phyloP scores from a whole-genome alignment of 768 basidiomycete genomes.

The Pulveroboletus ravenelii region DNA sequence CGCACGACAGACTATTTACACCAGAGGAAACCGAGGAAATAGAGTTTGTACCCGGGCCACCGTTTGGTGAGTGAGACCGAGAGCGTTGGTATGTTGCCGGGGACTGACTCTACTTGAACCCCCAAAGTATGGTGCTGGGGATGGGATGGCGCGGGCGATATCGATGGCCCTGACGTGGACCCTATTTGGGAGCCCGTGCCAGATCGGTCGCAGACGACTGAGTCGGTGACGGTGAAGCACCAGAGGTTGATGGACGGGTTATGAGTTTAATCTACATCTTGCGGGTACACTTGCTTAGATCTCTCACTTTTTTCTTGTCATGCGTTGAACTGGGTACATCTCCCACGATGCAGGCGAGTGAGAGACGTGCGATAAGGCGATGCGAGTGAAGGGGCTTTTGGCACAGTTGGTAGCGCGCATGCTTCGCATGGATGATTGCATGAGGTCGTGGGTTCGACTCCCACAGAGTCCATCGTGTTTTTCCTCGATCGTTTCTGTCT shows the following conservation, averaged over 20 bases:
- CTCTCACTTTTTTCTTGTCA: not conserved
- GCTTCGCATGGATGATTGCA: conserved; percentile 48
- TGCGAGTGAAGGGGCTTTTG: conserved; percentile 37
- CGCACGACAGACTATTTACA: conserved; percentile 91
- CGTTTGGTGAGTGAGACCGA: conserved; percentile 54
- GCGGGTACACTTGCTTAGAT: conserved; percentile 12
- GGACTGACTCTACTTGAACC: conserved; percentile 3
- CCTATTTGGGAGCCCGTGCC: conserved; percentile 93
- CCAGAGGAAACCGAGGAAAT: conserved; percentile 79
- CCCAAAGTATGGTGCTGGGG: conserved; percentile 98
- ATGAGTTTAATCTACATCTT: conserved; percentile 7
- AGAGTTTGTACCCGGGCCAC: conserved; percentile 75
- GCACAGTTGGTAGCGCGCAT: conserved; percentile 60
- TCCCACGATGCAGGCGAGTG: not conserved
- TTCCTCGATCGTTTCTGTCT: not conserved
- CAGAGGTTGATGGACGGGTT: conserved; percentile 39
- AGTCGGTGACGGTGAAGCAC: conserved; percentile 69
- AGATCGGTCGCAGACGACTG: conserved; percentile 50
- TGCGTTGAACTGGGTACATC: not conserved
- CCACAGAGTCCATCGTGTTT: conserved; percentile 30
- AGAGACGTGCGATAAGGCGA: fast-evolving
- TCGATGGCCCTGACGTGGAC: conserved; percentile 96
- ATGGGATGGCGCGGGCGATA: conserved; percentile 97
- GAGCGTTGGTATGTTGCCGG: not conserved
- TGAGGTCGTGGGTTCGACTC: conserved; percentile 58